A percentile compares a stretch with the other conserved stretches of the same genome.
phyloP scores from a whole-genome alignment of 2,329 filamentous ascomycete species.

The Nannizziopsis barbatae region DNA sequence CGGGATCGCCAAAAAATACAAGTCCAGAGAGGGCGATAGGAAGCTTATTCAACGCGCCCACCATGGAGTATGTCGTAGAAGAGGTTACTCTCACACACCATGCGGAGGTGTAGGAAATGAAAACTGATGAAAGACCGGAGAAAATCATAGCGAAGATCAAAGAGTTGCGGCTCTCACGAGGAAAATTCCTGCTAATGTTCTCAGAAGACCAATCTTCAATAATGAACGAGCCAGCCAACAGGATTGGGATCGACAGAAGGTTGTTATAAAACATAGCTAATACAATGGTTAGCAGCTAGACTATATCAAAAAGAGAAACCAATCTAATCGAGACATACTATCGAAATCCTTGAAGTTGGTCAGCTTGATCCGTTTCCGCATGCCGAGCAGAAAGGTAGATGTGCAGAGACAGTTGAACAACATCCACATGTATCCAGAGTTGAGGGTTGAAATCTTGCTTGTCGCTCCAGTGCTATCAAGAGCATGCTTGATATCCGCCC shows the following conservation, averaged over 20 bases:
- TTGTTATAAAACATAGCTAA: conserved; percentile 99
- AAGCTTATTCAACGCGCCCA: conserved; percentile 94
- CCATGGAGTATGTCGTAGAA: conserved; percentile 97
- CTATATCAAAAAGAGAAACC: background rate
- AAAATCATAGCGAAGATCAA: conserved; percentile 84
- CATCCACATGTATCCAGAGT: conserved; percentile 97
- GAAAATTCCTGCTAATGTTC: conserved; percentile 84
- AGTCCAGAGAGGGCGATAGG: conserved; percentile 87
- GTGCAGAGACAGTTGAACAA: conserved; percentile 91
- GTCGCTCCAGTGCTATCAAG: conserved; percentile 55
- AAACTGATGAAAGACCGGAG: conserved; percentile 83
- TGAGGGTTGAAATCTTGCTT: conserved; percentile 73
- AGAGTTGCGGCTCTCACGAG: conserved; percentile 62
- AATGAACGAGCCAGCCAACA: conserved; percentile 68
- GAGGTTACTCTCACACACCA: conserved; percentile 98
- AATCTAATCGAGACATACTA: conserved; percentile 52
- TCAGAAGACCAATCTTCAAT: conserved; percentile 82
- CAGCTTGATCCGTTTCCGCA: conserved; percentile 98
- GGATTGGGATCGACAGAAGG: conserved; percentile 84
- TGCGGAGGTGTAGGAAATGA: conserved; percentile 98
- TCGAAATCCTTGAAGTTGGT: conserved; percentile 99
- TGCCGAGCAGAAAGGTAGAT: conserved; percentile 75
- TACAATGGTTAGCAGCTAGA: conserved; percentile 22
- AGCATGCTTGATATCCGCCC: conserved; percentile 89
- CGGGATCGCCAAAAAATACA: conserved; percentile 87